A percentile compares a stretch with the other conserved stretches of the same genome.
These are phyloP conservation scores for Coniferiporia weirii DNA, from an alignment of 1,284 basidiomycete species.

Conservation along the genomic window DNA sequence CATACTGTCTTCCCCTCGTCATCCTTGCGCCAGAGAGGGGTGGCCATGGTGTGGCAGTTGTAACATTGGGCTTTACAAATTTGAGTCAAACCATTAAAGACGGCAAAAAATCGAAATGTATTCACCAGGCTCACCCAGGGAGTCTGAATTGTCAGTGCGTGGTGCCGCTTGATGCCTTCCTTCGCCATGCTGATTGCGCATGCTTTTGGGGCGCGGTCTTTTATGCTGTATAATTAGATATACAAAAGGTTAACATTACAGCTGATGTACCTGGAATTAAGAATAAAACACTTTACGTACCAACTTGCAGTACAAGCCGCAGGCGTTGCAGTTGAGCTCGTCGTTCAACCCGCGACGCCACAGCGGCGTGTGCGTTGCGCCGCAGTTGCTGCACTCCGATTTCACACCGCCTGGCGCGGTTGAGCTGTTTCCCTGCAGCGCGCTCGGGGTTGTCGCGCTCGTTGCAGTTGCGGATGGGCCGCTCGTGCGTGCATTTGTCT, in stretches of 20 bases:
- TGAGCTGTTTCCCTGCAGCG: slow-evolving; percentile 12
- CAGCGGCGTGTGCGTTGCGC: slow-evolving; percentile 76
- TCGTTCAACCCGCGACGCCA: slow-evolving; percentile 79
- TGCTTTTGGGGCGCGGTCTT: slow-evolving; percentile 76
- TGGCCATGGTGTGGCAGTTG: slow-evolving; percentile 86
- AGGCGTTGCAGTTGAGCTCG: slow-evolving; percentile 80
- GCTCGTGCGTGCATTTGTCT: neutral
- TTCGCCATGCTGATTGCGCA: slow-evolving; percentile 69
- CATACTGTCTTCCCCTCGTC: slow-evolving; percentile 90
- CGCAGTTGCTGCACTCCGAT: slow-evolving; percentile 78
- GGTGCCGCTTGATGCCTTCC: slow-evolving; percentile 55
- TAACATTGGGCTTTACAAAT: slow-evolving; percentile 67
- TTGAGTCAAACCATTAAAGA: slow-evolving; percentile 28
- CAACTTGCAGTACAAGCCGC: slow-evolving; percentile 74
- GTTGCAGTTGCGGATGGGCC: slow-evolving; percentile 20
- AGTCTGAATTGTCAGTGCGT: slow-evolving; percentile 43
- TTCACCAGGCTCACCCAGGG: slow-evolving; percentile 30
- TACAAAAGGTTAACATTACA: slow-evolving; percentile 21
- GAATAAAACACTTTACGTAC: slow-evolving; percentile 34
- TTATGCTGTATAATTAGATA: slow-evolving; percentile 52
- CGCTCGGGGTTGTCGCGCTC: slow-evolving; percentile 54
- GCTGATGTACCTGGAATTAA: slow-evolving; percentile 1
- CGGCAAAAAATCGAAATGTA: slow-evolving; percentile 27
- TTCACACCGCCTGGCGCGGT: slow-evolving; percentile 71
- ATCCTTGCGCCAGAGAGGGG: slow-evolving; percentile 88